These are phyloP conservation scores for Houttuynia cordata DNA, from an alignment of 164 flowering plant species.

Conservation along the genomic window DNA sequence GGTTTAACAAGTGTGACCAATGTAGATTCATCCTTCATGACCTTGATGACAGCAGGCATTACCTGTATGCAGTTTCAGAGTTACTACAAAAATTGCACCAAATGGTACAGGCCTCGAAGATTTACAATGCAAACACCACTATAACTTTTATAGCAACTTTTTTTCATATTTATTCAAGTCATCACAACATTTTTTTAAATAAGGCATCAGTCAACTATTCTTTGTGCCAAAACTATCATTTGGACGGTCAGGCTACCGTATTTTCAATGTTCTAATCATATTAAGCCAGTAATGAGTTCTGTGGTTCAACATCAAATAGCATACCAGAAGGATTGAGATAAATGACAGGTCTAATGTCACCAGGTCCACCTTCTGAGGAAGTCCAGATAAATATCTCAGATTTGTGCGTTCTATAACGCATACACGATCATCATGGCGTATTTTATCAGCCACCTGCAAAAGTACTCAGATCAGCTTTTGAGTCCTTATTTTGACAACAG, in stretches of 20 bases:
- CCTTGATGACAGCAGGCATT: slow-evolving; percentile 83
- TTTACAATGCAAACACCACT: no score
- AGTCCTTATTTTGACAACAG: not conserved
- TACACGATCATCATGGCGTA: slow-evolving; percentile 77
- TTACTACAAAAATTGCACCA: not conserved
- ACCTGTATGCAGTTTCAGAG: slow-evolving; percentile 32
- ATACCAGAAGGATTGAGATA: slow-evolving; percentile 88
- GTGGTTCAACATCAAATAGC: slow-evolving; percentile 8
- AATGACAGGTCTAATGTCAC: slow-evolving; percentile 96
- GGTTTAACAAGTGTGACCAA: slow-evolving; percentile 87
- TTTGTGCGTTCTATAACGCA: slow-evolving; percentile 81
- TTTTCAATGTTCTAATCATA: no score
- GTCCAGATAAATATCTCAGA: slow-evolving; percentile 76
- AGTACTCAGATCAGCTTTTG: not conserved
- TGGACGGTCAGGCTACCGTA: no score
- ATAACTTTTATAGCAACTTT: no score
- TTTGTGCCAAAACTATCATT: no score
- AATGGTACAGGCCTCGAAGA: not conserved
- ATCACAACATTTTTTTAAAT: no score
- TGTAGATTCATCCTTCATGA: slow-evolving; percentile 72
- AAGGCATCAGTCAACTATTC: no score
- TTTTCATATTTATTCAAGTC: no score
- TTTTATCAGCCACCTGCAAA: slow-evolving; percentile 79
- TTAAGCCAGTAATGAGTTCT: not conserved
- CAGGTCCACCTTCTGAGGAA: slow-evolving; percentile 91